These are phyloP conservation scores for Lactuca sativa DNA, from an alignment of 129 eudicot species.

Conservation along the genomic window DNA sequence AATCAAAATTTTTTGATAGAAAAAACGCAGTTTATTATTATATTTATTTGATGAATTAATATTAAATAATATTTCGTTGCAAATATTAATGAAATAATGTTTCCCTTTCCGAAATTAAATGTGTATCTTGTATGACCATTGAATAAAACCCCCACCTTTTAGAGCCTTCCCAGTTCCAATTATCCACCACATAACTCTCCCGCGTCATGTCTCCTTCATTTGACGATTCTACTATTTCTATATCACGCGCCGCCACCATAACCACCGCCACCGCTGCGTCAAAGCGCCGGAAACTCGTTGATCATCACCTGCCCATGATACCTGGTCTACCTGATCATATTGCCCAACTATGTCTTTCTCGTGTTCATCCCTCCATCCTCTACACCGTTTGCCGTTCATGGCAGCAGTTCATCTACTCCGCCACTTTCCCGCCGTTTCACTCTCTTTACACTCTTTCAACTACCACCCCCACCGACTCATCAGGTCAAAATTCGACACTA, in stretches of 20 bases:
- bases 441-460: slow-evolving; percentile 52
- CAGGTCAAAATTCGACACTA: slow-evolving; percentile 10
- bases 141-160: not conserved
- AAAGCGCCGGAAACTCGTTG: slow-evolving; percentile 25
- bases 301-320: slow-evolving; percentile 33
- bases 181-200: slow-evolving; percentile 33
- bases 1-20: not conserved
- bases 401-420: slow-evolving; percentile 62
- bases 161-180: slow-evolving; percentile 9
- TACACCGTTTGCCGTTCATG: slow-evolving; percentile 68
- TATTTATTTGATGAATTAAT: not conserved
- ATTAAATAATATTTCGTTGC: not conserved
- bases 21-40: no score
- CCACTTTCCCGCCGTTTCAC: slow-evolving; percentile 50
- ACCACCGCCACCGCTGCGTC: slow-evolving; percentile 14
- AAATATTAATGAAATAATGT: not conserved
- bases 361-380: slow-evolving; percentile 53
- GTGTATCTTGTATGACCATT: not conserved
- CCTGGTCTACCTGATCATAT: slow-evolving; percentile 81
- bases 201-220: slow-evolving; percentile 31
- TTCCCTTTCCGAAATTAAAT: not conserved
- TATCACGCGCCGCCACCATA: slow-evolving; percentile 28
- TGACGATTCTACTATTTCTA: slow-evolving; percentile 9
- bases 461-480: slow-evolving; percentile 14
- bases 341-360: slow-evolving; percentile 58